phyloP scores from a whole-genome alignment of 2,329 filamentous ascomycete species.

The Chaetomiaceae sp. region DNA sequence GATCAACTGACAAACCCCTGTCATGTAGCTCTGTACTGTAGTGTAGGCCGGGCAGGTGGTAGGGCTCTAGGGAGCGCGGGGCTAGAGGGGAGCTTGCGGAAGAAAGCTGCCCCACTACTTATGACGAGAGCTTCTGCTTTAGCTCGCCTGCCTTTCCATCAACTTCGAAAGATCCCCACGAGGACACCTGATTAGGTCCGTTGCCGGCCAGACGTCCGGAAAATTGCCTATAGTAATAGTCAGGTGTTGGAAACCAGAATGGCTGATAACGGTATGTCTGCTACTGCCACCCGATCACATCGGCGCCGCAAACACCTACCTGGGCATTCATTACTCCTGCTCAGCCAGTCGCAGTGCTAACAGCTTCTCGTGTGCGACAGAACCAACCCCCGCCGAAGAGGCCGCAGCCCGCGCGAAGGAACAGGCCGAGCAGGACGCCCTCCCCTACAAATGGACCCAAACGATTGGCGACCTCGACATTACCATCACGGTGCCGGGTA shows the following conservation, averaged over 20 bases:
- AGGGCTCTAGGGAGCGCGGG: background rate
- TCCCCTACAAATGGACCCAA: constrained; percentile 97
- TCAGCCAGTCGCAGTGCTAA: too few species aligned
- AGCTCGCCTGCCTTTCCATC: constrained; percentile 17
- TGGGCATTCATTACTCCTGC: too few species aligned
- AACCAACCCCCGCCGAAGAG: constrained; percentile 49
- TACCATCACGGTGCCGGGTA: constrained; percentile 68
- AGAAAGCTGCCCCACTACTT: constrained; percentile 19
- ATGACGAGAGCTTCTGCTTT: constrained; percentile 6
- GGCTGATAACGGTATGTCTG: background rate
- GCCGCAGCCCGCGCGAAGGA: constrained; percentile 63
- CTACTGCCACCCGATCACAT: background rate
- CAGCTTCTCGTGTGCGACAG: constrained; percentile 28
- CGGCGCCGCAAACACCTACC: too few species aligned
- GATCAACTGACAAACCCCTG: too few species aligned
- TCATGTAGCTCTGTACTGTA: too few species aligned
- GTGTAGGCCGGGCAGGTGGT: too few species aligned
- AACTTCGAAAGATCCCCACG: constrained; percentile 12
- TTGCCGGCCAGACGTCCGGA: background rate
- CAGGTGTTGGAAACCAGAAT: too few species aligned
- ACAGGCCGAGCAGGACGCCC: constrained; percentile 75
- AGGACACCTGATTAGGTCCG: background rate
- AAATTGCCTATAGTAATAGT: too few species aligned
- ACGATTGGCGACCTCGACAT: constrained; percentile 85
- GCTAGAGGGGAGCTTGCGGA: constrained; percentile 5